These are phyloP conservation scores for Penicillium crustosum DNA, from an alignment of 2,329 filamentous ascomycete genomes.

Conservation along the genomic window DNA sequence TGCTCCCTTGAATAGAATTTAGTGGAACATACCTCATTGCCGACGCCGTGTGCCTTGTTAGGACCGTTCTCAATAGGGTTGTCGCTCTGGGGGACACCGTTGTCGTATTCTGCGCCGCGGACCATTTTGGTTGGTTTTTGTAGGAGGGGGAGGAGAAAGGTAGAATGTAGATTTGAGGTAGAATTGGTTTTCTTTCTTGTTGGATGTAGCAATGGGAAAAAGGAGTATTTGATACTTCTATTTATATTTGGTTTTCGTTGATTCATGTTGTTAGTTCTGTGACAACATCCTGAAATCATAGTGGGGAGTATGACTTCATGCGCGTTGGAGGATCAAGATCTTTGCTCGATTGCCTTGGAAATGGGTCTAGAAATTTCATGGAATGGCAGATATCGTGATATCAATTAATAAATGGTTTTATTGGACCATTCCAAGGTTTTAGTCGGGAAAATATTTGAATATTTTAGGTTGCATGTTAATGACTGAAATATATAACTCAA, in stretches of 20 bases:
- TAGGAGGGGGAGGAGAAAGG: neutral
- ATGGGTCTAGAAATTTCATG: neutral
- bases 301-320: conserved; percentile 33
- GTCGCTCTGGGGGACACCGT: conserved; percentile 40
- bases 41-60: conserved; percentile 38
- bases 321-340: conserved; percentile 1
- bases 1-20: neutral
- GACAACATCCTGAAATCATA: conserved; percentile 39
- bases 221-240: neutral
- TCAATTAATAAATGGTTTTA: neutral
- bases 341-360: conserved; percentile 4
- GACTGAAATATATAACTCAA: neutral
- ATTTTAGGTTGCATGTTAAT: neutral
- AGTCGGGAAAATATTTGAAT: neutral
- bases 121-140: conserved; percentile 35
- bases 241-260: neutral
- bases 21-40: conserved; percentile 28
- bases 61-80: conserved; percentile 39
- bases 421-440: neutral
- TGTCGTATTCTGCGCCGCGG: conserved; percentile 43
- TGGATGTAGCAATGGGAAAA: no score
- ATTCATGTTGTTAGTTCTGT: conserved; percentile 2
- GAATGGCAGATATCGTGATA: neutral
- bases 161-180: neutral
- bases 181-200: no score